Evolutionary conservation across 1,284 basidiomycete genomes (phyloP), one percentile per base, ranked within the genome.

Genomic region (Psilocybe mexicana): DNA sequence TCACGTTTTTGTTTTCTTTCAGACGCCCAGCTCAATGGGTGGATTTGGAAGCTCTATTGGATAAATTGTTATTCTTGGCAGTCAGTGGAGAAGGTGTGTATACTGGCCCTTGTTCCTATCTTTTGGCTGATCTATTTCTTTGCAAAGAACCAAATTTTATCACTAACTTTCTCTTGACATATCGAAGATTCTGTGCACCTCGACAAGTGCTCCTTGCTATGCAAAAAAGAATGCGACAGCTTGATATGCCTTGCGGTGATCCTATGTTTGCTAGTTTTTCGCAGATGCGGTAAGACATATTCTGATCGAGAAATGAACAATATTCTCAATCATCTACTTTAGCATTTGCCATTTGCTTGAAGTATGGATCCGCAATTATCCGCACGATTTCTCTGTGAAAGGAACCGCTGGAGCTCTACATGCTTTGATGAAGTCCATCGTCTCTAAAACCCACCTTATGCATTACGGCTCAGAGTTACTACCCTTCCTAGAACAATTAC

Each of bases 221-320:
- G 88, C 90, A 92, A 70, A 89, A 90, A 67, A 85, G 89, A 46
- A 87, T 92, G 81, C 83, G 88, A 35, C 83, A 88, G 61, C 76
- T 93, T 11, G 88, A 90, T 66, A 81, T 82, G 59, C 81, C 86
- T 26, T 79, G 80, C n/a, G 82, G 84, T 5, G 90, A 92, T 73
- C 86, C 87, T 0, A 88, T 92, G 84, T 89, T 92, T 71, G 86
- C 89, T 8, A 88, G 86, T 66, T 92, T 86, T 72, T 89, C 89
- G 10, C 90, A 92, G 69, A 91, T 92, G 90, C 82, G 86, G 90
- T 89, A 63, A 55, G 74, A 59, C 25, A 23, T 38, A 23, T 47
- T 52, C 18, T 50, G 18, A 18, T 18, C 18, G 18, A 18, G 18
- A 18, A 18, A 18, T 18, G 18, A 18, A 18, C 18, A 18, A 18